Base-by-base conservation (phyloP, 176 grass and related monocot genomes). In the Cocos nucifera region DNA sequence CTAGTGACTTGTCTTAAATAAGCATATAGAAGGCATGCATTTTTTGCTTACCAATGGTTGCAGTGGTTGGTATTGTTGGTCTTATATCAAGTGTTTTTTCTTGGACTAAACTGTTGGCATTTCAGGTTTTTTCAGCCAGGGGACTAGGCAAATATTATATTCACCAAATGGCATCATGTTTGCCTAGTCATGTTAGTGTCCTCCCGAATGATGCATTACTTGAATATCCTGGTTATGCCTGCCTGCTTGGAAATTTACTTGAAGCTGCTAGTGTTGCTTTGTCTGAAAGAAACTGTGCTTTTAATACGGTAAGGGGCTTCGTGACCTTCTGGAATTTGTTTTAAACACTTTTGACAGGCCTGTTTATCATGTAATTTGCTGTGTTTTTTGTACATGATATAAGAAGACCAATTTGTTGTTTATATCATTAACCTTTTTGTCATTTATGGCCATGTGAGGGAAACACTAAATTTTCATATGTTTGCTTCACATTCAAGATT, bases 171-270 rank as follows among this genome's bases (percentile, higher is more conserved):
- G 78, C 78, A 49, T 60, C 64, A 27, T 56, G 62, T 80, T 92
- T 91, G 56, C 84, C 69, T 16, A 70, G 59, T 77, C 22, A 54
- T 64, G 61, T 50, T 62, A 59, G 72, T 85, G 65, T 83, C 61
- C 76, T 88, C 80, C 77, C 81, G 15, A 71, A 70, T 58, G 73
- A 98, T 71, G 69, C 67, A 75, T 78, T 70, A 56, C 48, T 70
- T 57, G 75, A 84, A 75, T 79, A 78, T 72, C 93, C 93, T 69
- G 83, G 93, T 77, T 88, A 91, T 88, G 93, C 93, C 1, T 98
- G 93, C 65, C 53, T 98, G 55, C 93, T 98, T 83, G 93, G 78
- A 60, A 98, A 98, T 87, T 80, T 98, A 69, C 84, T 92, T 78
- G 93, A 98, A 82, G 81, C 73, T 83, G 81, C 84, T 75, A 82